Conservation (phyloP, 305 asterid genomes). For the Fraxinus greggii region DNA sequence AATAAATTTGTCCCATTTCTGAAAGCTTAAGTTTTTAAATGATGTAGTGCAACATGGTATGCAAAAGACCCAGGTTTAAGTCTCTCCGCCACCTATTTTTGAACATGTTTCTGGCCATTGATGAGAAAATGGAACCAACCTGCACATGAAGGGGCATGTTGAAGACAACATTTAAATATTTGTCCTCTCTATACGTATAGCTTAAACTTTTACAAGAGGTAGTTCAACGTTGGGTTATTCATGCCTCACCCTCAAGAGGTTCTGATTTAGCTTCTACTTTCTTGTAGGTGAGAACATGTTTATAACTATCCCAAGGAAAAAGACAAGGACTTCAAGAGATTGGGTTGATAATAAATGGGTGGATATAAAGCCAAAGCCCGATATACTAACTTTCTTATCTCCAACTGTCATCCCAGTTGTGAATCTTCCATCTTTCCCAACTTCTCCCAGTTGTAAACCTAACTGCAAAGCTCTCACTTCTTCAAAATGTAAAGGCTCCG, state of each 20-base stretch:
- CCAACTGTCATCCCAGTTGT: constrained; percentile 17
- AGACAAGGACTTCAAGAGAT: constrained; percentile 50
- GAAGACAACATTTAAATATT: neutral
- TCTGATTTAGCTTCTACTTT: constrained; percentile 10
- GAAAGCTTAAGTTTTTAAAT: neutral
- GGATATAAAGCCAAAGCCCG: constrained; percentile 34
- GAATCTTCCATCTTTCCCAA: constrained; percentile 9
- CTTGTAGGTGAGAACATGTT: constrained; percentile 49
- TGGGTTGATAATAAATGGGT: constrained; percentile 56
- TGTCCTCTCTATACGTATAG: neutral
- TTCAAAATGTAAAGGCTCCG: constrained; percentile 15
- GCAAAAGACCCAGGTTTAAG: neutral
- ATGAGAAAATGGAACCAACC: neutral
- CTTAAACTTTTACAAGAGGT: neutral
- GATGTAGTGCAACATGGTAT: neutral
- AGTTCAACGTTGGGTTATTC: neutral
- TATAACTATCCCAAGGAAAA: constrained; percentile 28
- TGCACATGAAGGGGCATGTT: neutral
- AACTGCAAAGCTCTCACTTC: constrained; percentile 14
- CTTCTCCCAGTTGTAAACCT: constrained; percentile 9
- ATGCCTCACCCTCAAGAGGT: neutral
- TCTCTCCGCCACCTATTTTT: neutral
- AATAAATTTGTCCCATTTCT: neutral
- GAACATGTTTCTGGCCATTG: neutral
- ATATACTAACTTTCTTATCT: constrained; percentile 37